These are phyloP conservation scores for Venturiaceae sp. DNA, from an alignment of 2,329 filamentous ascomycete genomes.

Conservation along the genomic window DNA sequence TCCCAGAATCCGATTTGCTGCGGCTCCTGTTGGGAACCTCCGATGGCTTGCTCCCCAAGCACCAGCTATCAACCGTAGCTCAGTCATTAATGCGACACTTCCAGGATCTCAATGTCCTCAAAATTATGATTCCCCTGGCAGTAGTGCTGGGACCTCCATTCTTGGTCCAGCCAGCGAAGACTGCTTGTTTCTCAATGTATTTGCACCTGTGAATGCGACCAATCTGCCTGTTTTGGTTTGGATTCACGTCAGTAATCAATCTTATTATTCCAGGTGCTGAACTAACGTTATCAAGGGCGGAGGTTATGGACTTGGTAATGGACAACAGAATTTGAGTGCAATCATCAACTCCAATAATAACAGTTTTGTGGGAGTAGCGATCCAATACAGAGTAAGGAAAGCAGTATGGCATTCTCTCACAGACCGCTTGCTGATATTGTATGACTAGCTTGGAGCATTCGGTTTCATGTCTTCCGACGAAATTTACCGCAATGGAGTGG, in stretches of 20 bases:
- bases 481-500: conserved; percentile 22
- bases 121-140: not conserved
- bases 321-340: not conserved
- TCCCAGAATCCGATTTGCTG: conserved; percentile 18
- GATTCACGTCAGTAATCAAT: conserved; percentile 23
- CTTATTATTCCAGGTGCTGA: not conserved
- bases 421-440: not conserved
- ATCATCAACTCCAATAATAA: conserved; percentile 37
- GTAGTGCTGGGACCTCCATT: too few species aligned
- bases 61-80: conserved; percentile 4
- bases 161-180: conserved; percentile 19
- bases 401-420: not conserved
- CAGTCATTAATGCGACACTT: not conserved
- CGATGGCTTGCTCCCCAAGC: conserved; percentile 10
- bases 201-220: conserved; percentile 20
- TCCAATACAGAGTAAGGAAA: conserved; percentile 37
- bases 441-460: conserved; percentile 31
- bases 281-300: not conserved
- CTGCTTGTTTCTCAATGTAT: conserved; percentile 27
- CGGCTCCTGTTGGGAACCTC: conserved; percentile 22
- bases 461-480: conserved; percentile 32
- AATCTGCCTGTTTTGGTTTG: conserved; percentile 31
- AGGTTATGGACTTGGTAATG: not conserved
- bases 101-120: not conserved
- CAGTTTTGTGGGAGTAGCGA: conserved; percentile 36